Percentiles rank a stretch among this genome's conserved stretches.
These are phyloP conservation scores for Epichloe scottii DNA, from an alignment of 2,329 filamentous ascomycete genomes.

Conservation along the genomic window DNA sequence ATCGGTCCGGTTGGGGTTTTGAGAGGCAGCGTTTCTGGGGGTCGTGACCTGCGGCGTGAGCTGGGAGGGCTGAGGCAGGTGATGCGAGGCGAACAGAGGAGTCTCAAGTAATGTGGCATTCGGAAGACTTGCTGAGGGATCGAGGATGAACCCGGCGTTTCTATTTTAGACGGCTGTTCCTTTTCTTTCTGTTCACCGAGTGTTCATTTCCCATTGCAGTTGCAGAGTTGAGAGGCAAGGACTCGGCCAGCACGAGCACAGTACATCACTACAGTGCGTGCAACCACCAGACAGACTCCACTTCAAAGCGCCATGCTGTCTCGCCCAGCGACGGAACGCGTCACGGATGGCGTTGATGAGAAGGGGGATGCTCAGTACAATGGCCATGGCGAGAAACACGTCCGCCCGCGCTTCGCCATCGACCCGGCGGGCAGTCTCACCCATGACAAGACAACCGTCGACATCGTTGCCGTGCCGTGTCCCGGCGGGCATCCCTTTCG, in stretches of 20 bases:
- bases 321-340: constrained; percentile 6
- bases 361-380: neutral
- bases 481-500: constrained; percentile 38
- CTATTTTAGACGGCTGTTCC: too few relatives aligned
- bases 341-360: constrained; percentile 1
- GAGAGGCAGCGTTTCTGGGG: neutral
- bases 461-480: constrained; percentile 41
- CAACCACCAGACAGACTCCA: too few relatives aligned
- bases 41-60: constrained; percentile 2
- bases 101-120: too few relatives aligned
- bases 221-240: too few relatives aligned
- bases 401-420: constrained; percentile 16
- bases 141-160: too few relatives aligned
- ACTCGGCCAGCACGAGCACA: too few relatives aligned
- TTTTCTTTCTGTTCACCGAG: too few relatives aligned
- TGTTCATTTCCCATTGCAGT: too few relatives aligned
- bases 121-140: too few relatives aligned
- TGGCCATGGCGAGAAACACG: neutral
- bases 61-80: neutral
- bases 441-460: constrained; percentile 40
- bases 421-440: constrained; percentile 24
- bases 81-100: neutral
- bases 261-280: too few relatives aligned
- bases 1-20: too few relatives aligned
- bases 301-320: neutral